Evolutionary conservation across 2,329 filamentous ascomycete genomes (phyloP).

Genomic region (Penicillium brasilianum): DNA sequence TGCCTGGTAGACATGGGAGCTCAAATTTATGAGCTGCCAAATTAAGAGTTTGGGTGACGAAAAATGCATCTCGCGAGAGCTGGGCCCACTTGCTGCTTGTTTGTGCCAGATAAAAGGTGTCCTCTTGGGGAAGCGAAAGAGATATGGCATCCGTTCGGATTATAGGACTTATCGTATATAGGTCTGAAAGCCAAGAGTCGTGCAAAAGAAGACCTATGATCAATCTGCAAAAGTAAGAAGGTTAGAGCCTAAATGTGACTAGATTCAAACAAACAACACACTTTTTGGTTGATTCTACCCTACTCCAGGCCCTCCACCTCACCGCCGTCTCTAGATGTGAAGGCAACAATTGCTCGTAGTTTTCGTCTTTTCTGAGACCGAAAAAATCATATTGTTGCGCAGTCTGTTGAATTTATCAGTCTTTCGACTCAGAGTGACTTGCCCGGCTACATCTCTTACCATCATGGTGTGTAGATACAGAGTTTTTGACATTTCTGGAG

Average conservation of each 20-base stretch:
- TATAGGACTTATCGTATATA: conserved; percentile 11
- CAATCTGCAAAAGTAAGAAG: conserved; percentile 1
- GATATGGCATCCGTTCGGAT: conserved; percentile 6
- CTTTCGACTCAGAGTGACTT: background rate
- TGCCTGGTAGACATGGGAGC: conserved; percentile 8
- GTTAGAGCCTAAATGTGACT: background rate
- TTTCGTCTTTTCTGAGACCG: background rate
- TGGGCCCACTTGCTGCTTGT: conserved; percentile 7
- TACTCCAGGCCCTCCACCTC: background rate
- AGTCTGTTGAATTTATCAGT: background rate
- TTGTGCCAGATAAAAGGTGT: background rate
- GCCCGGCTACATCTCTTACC: background rate
- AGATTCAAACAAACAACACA: background rate
- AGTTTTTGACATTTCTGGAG: background rate
- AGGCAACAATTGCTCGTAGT: background rate
- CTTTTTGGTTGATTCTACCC: background rate
- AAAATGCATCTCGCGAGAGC: background rate
- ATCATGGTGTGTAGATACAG: background rate
- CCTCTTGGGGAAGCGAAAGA: conserved; percentile 1
- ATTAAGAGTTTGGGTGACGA: background rate
- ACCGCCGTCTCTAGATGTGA: background rate
- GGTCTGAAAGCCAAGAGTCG: conserved; percentile 19
- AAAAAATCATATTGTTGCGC: background rate
- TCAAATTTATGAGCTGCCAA: conserved; percentile 6
- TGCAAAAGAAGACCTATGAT: conserved; percentile 19